Evolutionary conservation across 2,329 filamentous ascomycete species (phyloP).

Genomic region (Laburnicola sp.): DNA sequence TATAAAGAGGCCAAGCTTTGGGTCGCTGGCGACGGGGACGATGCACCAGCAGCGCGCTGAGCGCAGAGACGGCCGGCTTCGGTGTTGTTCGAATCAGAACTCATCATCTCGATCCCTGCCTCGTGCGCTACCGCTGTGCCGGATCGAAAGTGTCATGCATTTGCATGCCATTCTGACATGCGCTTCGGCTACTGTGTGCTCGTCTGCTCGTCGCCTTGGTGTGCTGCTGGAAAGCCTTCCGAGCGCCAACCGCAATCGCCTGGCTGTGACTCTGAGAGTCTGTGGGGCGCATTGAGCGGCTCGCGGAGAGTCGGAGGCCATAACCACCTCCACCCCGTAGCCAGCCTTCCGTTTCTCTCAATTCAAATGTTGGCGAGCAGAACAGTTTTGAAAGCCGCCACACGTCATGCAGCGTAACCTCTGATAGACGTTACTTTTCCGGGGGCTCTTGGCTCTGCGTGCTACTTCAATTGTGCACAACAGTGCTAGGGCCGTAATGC

Average conservation of each 20-base stretch:
- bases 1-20: conserved; percentile 33
- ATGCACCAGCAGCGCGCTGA: neutral
- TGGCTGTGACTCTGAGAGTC: no score
- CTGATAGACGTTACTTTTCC: conserved; percentile 6
- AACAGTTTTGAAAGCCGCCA: conserved; percentile 4
- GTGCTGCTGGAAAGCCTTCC: conserved; percentile 3
- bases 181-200: no score
- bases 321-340: no score
- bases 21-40: conserved; percentile 8
- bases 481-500: no score
- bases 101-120: neutral
- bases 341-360: conserved; percentile 2
- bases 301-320: no score
- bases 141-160: neutral
- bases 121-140: neutral
- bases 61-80: no score
- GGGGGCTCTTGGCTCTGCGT: no score
- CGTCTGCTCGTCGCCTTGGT: no score
- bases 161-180: conserved; percentile 1
- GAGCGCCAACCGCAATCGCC: conserved; percentile 8
- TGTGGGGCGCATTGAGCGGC: no score
- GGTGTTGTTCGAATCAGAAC: neutral
- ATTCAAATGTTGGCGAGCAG: no score
- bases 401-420: conserved; percentile 9
- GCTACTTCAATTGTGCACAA: no score